Evolutionary conservation across 306 rosid species (phyloP).

Genomic region (Rosa multiflora): DNA sequence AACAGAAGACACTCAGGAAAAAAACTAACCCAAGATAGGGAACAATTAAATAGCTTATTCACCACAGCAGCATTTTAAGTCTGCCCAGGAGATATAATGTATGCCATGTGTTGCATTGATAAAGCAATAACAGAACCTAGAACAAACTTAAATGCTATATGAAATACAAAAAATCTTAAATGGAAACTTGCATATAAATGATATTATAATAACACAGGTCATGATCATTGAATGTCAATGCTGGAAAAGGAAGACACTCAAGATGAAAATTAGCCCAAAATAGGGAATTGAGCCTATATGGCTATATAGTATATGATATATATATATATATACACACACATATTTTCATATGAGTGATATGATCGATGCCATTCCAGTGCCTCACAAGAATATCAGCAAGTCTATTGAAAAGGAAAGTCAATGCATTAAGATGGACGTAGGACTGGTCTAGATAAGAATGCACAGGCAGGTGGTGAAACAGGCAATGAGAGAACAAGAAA

Average conservation of each 20-base stretch:
- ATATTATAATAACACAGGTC: background rate
- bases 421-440: background rate
- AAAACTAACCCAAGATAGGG: background rate
- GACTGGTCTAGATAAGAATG: background rate
- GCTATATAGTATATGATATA: background rate
- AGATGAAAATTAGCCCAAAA: background rate
- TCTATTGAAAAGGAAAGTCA: background rate
- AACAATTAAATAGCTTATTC: background rate
- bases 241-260: background rate
- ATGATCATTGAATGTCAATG: background rate
- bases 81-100: background rate
- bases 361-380: background rate
- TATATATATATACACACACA: background rate
- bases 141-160: background rate
- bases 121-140: background rate
- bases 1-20: background rate
- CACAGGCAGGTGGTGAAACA: background rate
- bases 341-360: background rate
- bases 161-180: background rate
- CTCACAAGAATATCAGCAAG: background rate
- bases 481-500: background rate
- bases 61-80: background rate
- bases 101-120: background rate
- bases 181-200: background rate
- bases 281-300: background rate